Conservation (phyloP, 768 basidiomycete species). For the Scleroderma bovista region DNA sequence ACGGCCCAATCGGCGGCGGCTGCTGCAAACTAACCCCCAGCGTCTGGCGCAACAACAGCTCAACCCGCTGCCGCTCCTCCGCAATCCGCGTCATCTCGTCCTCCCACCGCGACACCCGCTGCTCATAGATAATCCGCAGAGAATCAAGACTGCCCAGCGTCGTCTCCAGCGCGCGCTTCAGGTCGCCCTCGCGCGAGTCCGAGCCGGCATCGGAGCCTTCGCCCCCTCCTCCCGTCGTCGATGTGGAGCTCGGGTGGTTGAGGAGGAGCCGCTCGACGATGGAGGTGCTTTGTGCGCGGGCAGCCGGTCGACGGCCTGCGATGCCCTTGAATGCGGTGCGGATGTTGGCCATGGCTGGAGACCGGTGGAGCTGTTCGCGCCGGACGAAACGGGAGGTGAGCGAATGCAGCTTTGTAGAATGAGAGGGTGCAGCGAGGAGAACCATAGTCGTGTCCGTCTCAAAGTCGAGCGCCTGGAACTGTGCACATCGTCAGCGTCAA, state of each 20-base stretch:
- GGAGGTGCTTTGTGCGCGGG: constrained; percentile 40
- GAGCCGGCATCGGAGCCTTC: constrained; percentile 54
- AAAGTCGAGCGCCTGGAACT: constrained; percentile 77
- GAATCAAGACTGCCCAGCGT: constrained; percentile 62
- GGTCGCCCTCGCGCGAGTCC: constrained; percentile 54
- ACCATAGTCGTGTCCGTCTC: constrained; percentile 79
- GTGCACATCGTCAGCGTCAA: not conserved
- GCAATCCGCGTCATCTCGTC: constrained; percentile 63
- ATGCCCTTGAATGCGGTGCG: constrained; percentile 56
- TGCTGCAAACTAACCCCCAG: constrained; percentile 38
- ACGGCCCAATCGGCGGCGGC: too few species aligned
- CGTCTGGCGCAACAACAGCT: constrained; percentile 60
- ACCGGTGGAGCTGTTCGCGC: constrained; percentile 45
- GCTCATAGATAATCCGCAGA: constrained; percentile 60
- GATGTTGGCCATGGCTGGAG: constrained; percentile 46
- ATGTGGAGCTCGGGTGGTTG: constrained; percentile 30
- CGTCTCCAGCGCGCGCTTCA: constrained; percentile 62
- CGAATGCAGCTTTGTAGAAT: constrained; percentile 59
- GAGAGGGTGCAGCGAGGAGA: constrained; percentile 68
- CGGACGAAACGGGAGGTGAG: constrained; percentile 67
- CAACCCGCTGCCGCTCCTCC: constrained; percentile 64
- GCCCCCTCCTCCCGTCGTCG: too few species aligned
- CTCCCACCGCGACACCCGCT: constrained; percentile 62
- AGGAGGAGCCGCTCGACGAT: constrained; percentile 41
- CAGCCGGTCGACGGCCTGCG: constrained; percentile 48